Conservation (phyloP, 2,329 filamentous ascomycete species). For the Penicillium sp. region DNA sequence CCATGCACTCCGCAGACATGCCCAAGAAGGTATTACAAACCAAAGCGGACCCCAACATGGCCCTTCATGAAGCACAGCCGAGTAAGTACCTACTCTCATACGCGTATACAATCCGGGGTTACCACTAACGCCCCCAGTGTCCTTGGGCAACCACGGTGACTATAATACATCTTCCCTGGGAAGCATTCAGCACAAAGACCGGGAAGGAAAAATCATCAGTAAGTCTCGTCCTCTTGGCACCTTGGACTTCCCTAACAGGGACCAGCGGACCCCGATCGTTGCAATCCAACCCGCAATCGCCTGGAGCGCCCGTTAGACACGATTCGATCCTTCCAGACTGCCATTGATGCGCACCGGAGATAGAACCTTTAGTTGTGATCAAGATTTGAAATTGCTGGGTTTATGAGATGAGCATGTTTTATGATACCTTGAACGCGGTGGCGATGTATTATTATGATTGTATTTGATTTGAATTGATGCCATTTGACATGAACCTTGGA, state of each 20-base stretch:
- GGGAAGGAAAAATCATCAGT: conserved; percentile 78
- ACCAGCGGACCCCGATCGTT: conserved; percentile 81
- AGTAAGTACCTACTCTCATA: conserved; percentile 58
- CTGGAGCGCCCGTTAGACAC: conserved; percentile 90
- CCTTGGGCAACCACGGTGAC: conserved; percentile 14
- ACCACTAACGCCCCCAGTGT: conserved; percentile 23
- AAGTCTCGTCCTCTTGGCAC: conserved; percentile 23
- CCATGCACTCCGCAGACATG: conserved; percentile 23
- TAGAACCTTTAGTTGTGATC: conserved; percentile 45
- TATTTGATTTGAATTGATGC: conserved; percentile 1
- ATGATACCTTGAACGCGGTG: conserved; percentile 4
- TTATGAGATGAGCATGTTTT: neutral
- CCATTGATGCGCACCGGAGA: conserved; percentile 65
- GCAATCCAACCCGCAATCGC: conserved; percentile 83
- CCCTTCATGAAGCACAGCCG: conserved; percentile 81
- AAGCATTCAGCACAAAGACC: conserved; percentile 72
- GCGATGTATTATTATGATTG: neutral
- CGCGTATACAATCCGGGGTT: neutral
- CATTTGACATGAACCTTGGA: neutral
- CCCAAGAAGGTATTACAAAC: conserved; percentile 54
- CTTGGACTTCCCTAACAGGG: conserved; percentile 9
- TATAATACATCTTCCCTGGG: conserved; percentile 64
- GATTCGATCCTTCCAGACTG: conserved; percentile 84
- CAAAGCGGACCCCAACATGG: conserved; percentile 83
- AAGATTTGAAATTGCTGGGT: neutral